Conservation (phyloP, 2,329 filamentous ascomycete genomes). For the Diaporthe humulicola region DNA sequence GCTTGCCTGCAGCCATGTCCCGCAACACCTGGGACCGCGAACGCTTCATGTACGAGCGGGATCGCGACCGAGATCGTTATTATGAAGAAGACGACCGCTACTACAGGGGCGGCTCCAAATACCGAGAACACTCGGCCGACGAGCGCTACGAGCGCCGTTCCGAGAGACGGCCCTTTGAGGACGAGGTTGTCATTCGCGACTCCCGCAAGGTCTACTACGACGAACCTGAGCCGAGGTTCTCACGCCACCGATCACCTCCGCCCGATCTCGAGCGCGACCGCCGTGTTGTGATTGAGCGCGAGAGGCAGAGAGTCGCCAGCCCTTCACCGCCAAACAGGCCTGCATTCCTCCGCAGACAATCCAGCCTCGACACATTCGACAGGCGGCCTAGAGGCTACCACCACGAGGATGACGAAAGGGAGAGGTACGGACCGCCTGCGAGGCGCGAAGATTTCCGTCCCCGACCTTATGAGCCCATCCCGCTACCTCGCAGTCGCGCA, state of each 20-base stretch:
- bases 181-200: slow-evolving; percentile 61
- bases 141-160: slow-evolving; percentile 62
- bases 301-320: slow-evolving; percentile 63
- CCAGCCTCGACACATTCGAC: slow-evolving; percentile 91
- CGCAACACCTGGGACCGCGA: slow-evolving; percentile 65
- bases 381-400: slow-evolving; percentile 72
- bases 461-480: slow-evolving; percentile 71
- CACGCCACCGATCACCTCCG: slow-evolving; percentile 48
- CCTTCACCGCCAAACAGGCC: slow-evolving; percentile 72
- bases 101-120: slow-evolving; percentile 54
- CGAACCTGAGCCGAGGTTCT: slow-evolving; percentile 40
- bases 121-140: slow-evolving; percentile 62
- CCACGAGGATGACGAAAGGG: slow-evolving; percentile 61
- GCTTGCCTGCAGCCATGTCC: slow-evolving; percentile 31
- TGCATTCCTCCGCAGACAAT: slow-evolving; percentile 81
- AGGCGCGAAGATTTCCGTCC: slow-evolving; percentile 61
- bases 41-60: slow-evolving; percentile 60
- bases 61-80: slow-evolving; percentile 64
- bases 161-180: slow-evolving; percentile 59
- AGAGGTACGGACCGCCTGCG: slow-evolving; percentile 72
- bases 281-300: slow-evolving; percentile 68
- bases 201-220: slow-evolving; percentile 64
- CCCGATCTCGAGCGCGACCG: slow-evolving; percentile 67
- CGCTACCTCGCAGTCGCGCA: slow-evolving; percentile 74
- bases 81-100: slow-evolving; percentile 67